Evolutionary conservation across 352 stramenopile genomes (phyloP).

Genomic region (Globisporangium splendens): DNA sequence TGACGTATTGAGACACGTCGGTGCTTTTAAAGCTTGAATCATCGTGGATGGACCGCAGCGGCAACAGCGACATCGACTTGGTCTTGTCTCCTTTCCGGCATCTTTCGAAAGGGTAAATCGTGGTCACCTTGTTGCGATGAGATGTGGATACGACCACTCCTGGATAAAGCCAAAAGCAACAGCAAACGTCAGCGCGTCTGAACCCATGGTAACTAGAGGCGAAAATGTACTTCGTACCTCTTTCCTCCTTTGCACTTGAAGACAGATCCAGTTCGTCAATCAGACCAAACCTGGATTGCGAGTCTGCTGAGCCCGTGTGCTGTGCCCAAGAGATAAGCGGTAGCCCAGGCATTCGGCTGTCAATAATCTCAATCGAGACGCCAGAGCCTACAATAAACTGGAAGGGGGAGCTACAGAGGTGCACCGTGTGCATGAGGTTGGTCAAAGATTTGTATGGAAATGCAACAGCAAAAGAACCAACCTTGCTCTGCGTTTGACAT

Average conservation of each 20-base stretch:
- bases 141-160: constrained; percentile 44
- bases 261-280: constrained; percentile 49
- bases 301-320: constrained; percentile 8
- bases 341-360: constrained; percentile 59
- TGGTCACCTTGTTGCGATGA: constrained; percentile 31
- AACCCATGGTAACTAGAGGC: neutral
- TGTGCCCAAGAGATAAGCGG: constrained; percentile 63
- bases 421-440: neutral
- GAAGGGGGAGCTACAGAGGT: constrained; percentile 45
- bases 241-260: constrained; percentile 20
- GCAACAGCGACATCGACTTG: constrained; percentile 30
- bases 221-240: constrained; percentile 18
- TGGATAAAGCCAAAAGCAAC: constrained; percentile 6
- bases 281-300: constrained; percentile 25
- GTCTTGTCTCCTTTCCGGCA: constrained; percentile 18
- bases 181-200: neutral
- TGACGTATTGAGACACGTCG: constrained; percentile 44
- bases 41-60: constrained; percentile 38
- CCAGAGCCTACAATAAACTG: constrained; percentile 67
- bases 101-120: constrained; percentile 44
- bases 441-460: neutral
- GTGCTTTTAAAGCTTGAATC: constrained; percentile 18
- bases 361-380: constrained; percentile 63
- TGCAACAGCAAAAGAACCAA: constrained; percentile 8
- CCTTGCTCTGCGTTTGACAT: constrained; percentile 56